Conservation (phyloP, 495 filamentous ascomycete species). For the Penicillium ucsense region DNA sequence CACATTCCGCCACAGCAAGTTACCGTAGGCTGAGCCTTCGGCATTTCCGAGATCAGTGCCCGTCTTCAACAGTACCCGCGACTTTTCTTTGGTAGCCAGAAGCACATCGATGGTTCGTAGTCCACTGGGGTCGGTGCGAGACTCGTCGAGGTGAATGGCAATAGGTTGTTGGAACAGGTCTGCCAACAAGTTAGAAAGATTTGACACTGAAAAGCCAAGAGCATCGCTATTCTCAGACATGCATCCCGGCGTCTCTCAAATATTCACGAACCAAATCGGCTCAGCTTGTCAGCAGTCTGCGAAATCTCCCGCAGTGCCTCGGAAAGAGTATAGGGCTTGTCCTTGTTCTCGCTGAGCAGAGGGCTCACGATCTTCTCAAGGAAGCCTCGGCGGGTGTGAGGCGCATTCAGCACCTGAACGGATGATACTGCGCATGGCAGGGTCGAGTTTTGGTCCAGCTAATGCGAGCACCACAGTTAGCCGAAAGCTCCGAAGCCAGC, state of each 20-base stretch:
- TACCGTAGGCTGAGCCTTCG: conserved; percentile 85
- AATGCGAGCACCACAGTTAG: conserved; percentile 13
- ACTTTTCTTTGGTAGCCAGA: conserved; percentile 66
- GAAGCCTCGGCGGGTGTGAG: conserved; percentile 68
- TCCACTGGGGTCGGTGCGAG: conserved; percentile 45
- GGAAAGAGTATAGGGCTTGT: conserved; percentile 60
- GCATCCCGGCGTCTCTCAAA: too few species aligned
- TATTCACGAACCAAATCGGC: conserved; percentile 58
- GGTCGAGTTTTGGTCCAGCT: conserved; percentile 74
- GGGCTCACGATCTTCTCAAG: conserved; percentile 71
- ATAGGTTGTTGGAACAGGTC: conserved; percentile 86
- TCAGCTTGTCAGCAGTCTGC: conserved; percentile 59
- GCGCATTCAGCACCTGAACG: conserved; percentile 68
- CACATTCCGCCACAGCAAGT: conserved; percentile 75
- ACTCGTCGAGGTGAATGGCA: conserved; percentile 65
- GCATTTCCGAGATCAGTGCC: conserved; percentile 87
- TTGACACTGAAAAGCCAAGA: too few species aligned
- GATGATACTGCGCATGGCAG: conserved; percentile 71
- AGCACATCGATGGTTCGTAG: conserved; percentile 68
- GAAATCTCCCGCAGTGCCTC: conserved; percentile 66
- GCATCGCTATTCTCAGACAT: background rate
- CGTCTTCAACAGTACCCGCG: conserved; percentile 71
- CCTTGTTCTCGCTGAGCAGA: conserved; percentile 57
- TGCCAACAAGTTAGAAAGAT: conserved; percentile 12
- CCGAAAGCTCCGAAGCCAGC: conserved; percentile 1